Conservation (phyloP, 2,329 filamentous ascomycete species). For the Aureobasidium uvarum region DNA sequence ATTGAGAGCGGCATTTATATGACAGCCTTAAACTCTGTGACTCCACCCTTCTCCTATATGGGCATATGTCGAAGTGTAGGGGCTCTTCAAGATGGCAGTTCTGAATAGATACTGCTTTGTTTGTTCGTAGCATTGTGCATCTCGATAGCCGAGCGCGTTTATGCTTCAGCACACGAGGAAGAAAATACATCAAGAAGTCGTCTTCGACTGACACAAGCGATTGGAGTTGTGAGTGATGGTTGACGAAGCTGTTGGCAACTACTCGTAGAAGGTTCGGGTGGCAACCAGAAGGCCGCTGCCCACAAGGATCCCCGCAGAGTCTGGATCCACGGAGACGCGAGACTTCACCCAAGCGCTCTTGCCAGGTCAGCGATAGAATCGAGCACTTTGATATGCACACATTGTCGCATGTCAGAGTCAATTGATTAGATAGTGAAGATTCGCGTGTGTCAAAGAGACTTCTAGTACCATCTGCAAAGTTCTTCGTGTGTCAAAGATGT, state of each 20-base stretch:
- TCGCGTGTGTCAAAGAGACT: not conserved
- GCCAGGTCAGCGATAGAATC: not conserved
- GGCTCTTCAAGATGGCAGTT: no score
- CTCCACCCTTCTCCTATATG: no score
- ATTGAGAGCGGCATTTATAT: not conserved
- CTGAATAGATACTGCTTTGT: no score
- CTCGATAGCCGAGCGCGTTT: not conserved
- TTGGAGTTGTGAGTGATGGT: not conserved
- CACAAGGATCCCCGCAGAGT: slow-evolving; percentile 12
- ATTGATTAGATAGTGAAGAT: not conserved
- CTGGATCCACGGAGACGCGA: slow-evolving; percentile 10
- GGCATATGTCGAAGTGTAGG: no score
- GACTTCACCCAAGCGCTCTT: not conserved
- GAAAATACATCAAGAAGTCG: not conserved
- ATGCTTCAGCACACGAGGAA: not conserved
- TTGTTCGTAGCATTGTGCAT: no score
- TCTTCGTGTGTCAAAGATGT: not conserved
- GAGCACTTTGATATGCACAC: not conserved
- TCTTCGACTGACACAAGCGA: not conserved
- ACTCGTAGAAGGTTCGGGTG: slow-evolving; percentile 10
- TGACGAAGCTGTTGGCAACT: not conserved
- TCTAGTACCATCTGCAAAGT: not conserved
- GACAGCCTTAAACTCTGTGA: not conserved
- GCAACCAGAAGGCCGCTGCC: slow-evolving; percentile 5
- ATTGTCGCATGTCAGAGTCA: not conserved